Evolutionary conservation across 305 asterid genomes (phyloP), one percentile per base, ranked within the genome.

Genomic region (Solanum hybrid): DNA sequence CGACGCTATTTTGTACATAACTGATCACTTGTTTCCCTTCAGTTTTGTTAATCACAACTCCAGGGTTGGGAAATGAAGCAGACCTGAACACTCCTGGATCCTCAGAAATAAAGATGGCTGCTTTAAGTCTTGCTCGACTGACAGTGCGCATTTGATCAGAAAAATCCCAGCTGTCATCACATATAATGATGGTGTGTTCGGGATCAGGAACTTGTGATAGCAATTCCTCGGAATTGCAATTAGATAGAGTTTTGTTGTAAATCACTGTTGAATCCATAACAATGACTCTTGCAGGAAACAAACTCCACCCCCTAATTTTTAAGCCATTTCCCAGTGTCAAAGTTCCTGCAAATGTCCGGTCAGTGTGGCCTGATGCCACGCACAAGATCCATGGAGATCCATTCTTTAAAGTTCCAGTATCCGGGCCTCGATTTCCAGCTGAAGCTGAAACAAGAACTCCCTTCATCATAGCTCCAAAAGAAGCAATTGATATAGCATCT

Each of bases 391-490:
- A 91, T 8, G 90, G 91, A 13, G 90, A 76, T 35, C 83, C 92
- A 4, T 61, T 90, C 40, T 35, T 24, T n/a, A 92, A 29, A n/a
- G 20, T 67, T 35, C 57, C 29, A 12, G 46, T 35, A 5, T 3
- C 9, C 0, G 90, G 90, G 8, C 90, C 90, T 11, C 8, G 4
- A 61, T 89, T 89, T 86, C 91, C 92, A 6, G 90, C 90, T 16
- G 93, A 86, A 8, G 51, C 88, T 11, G 90, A 39, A 11, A 90
- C 85, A 4, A 90, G 88, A 6, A 86, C 71, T 28, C 91, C 90
- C 35, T 92, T 89, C 79, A 88, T 88, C 78, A 86, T 40, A 11
- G 92, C 93, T 8, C 89, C 90, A 89, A 90, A 90, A n/a, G 90
- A 75, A 22, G 93, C 92, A 4, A 90, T 90, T 4, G 90, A 88